Percentiles rank a stretch among this genome's conserved stretches.
Conservation (phyloP, 768 basidiomycete genomes). For the Mycena alexandri region DNA sequence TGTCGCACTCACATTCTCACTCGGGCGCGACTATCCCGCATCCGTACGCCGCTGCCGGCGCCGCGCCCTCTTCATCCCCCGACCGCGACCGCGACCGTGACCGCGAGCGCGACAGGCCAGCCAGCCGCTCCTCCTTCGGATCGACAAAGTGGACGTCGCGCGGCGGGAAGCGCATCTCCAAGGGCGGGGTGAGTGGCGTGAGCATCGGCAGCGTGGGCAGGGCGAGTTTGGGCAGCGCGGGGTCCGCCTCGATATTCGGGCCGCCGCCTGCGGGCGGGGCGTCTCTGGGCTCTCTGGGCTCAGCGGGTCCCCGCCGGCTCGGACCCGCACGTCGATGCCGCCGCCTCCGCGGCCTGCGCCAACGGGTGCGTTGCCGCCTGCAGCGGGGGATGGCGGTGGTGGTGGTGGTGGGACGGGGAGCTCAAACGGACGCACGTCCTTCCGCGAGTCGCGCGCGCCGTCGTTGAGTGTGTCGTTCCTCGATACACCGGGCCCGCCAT, state of each 20-base stretch:
- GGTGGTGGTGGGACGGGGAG: no score
- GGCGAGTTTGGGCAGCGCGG: background rate
- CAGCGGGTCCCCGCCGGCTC: slow-evolving; percentile 37
- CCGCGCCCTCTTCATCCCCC: slow-evolving; percentile 2
- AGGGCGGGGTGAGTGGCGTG: background rate
- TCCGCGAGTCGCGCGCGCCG: slow-evolving; percentile 28
- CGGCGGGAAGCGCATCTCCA: slow-evolving; percentile 23
- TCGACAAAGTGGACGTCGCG: slow-evolving; percentile 3
- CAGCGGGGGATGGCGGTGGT: slow-evolving; percentile 62
- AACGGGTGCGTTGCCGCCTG: slow-evolving; percentile 76
- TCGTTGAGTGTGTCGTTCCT: slow-evolving; percentile 28
- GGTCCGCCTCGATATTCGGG: background rate
- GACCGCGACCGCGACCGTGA: slow-evolving; percentile 26
- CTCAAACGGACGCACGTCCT: slow-evolving; percentile 23
- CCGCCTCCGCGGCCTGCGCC: slow-evolving; percentile 83
- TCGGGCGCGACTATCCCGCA: slow-evolving; percentile 28
- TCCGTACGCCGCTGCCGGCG: slow-evolving; percentile 36
- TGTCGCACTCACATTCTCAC: no score
- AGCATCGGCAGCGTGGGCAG: slow-evolving; percentile 13
- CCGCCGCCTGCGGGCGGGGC: no score
- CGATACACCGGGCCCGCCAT: slow-evolving; percentile 27
- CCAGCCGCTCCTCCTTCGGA: slow-evolving; percentile 5
- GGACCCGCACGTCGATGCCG: slow-evolving; percentile 68
- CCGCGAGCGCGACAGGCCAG: slow-evolving; percentile 25
- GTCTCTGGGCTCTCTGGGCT: background rate